Base-by-base conservation (phyloP, 169 alveolate species). In the Eimeria zaria region DNA sequence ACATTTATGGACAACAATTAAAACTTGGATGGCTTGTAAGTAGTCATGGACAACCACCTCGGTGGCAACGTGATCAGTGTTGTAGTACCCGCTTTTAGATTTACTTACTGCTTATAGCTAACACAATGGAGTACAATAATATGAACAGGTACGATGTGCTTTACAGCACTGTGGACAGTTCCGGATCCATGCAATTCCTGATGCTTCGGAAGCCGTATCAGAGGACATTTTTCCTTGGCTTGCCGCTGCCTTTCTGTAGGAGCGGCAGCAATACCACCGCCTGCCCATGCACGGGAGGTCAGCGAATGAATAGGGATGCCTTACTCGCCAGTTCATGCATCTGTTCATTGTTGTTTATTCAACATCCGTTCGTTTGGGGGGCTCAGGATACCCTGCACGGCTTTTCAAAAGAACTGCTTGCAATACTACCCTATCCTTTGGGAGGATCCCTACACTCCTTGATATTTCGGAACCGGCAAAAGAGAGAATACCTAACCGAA, bases 281-380 rank as follows among this genome's bases (percentile, higher is more conserved):
- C 88, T 51, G 62, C 62, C 4, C 44, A 2, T 8, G 41, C 16
- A 44, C 8, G 67, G 46, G 24, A 44, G 9, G 39, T 1, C 67
- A 11, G n/a, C 64, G 8, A 27, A 46, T 48, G 22, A 78, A 14
- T 6, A 41, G 51, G 22, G 64, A 30, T 16, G 39, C 20, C 30
- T 24, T 44, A 27, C n/a, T 20, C 51, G 46, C n/a, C 11, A 44
- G 12, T 11, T 44, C 51, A 2, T 51, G 88, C 64, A 7, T 78
- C 67, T 51, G 58, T 16, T 78, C 88, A 78, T n/a, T 78, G 88
- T 27, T 78, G 64, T 78, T 20, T 36, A 44, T 78, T 46, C 88
- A 78, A 39, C 88, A 78, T 41, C 88, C 88, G 8, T 78, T 44
- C n/a, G 67, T 78, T 78, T 78, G 88, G 88, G 44, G 88, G 33